Conservation (phyloP, 768 basidiomycete species). For the Asterophora lycoperdoides region DNA sequence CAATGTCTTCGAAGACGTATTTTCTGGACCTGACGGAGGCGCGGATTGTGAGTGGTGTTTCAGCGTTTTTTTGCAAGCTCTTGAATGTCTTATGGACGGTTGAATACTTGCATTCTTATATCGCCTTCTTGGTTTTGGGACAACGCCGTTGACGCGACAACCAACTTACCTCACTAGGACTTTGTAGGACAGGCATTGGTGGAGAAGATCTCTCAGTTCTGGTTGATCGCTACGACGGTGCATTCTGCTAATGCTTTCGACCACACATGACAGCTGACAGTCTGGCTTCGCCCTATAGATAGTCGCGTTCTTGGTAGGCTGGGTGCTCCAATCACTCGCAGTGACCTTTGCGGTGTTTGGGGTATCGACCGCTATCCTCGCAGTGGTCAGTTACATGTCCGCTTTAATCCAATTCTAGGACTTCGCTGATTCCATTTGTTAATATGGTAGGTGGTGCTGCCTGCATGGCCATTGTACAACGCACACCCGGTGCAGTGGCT, state of each 20-base stretch:
- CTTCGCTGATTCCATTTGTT: neutral
- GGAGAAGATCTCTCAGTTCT: slow-evolving; percentile 40
- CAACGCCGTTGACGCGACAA: too few relatives aligned
- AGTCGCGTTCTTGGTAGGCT: slow-evolving; percentile 53
- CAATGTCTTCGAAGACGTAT: slow-evolving; percentile 18
- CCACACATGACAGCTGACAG: slow-evolving; percentile 2
- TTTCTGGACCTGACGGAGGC: slow-evolving; percentile 35
- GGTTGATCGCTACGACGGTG: slow-evolving; percentile 46
- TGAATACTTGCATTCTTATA: too few relatives aligned
- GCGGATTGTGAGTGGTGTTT: slow-evolving; percentile 32
- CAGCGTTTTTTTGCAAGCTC: slow-evolving; percentile 1
- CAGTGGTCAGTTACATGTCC: slow-evolving; percentile 33
- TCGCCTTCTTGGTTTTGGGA: too few relatives aligned
- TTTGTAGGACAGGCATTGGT: slow-evolving; percentile 58
- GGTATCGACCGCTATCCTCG: slow-evolving; percentile 32
- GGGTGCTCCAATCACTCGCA: slow-evolving; percentile 50
- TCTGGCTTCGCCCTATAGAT: slow-evolving; percentile 35
- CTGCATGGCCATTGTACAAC: slow-evolving; percentile 69
- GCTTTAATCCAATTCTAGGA: neutral
- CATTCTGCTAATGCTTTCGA: slow-evolving; percentile 15
- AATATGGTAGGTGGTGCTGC: slow-evolving; percentile 49
- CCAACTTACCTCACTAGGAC: slow-evolving; percentile 35
- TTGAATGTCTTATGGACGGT: neutral
- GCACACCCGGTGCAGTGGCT: slow-evolving; percentile 61
- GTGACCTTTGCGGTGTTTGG: slow-evolving; percentile 51